These are phyloP conservation scores for Diaporthe destruens DNA, from an alignment of 2,329 filamentous ascomycete genomes.

Conservation along the genomic window DNA sequence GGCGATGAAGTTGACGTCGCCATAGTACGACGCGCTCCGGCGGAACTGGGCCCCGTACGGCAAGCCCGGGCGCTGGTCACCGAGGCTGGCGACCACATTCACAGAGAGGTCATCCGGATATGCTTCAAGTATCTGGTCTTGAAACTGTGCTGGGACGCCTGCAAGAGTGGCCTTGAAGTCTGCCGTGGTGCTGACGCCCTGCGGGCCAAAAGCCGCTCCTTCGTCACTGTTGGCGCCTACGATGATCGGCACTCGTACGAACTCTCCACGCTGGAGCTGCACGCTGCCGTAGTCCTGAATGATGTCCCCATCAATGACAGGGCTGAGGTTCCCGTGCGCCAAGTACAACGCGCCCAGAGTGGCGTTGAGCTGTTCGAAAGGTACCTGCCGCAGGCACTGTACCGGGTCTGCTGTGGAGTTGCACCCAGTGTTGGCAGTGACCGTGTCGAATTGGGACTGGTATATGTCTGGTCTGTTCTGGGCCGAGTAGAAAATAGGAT, in stretches of 20 bases:
- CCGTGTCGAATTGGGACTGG: constrained; percentile 23
- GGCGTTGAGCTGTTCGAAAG: constrained; percentile 49
- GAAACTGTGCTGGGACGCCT: not conserved
- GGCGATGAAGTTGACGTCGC: constrained; percentile 35
- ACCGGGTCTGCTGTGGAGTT: constrained; percentile 28
- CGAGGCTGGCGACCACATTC: constrained; percentile 24
- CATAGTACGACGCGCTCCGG: constrained; percentile 39
- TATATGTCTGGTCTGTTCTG: not conserved
- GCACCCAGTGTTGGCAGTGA: constrained; percentile 17
- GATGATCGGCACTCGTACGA: constrained; percentile 10
- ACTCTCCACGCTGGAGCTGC: not conserved
- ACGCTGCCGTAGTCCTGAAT: constrained; percentile 13
- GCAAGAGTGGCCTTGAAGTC: constrained; percentile 35
- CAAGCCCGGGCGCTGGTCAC: not conserved
- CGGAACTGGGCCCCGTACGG: constrained; percentile 41
- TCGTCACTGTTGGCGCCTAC: constrained; percentile 46
- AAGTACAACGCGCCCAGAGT: constrained; percentile 42
- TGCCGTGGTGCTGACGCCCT: constrained; percentile 32
- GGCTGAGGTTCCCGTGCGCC: constrained; percentile 3
- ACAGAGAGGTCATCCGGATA: constrained; percentile 28
- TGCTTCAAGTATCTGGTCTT: not conserved
- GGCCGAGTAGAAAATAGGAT: constrained; percentile 16
- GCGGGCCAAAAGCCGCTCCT: constrained; percentile 43
- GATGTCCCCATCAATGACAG: constrained; percentile 6
- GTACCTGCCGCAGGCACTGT: constrained; percentile 47